phyloP scores from a whole-genome alignment of 192 early-diverging fungal species.

The Coemansia sp. region DNA sequence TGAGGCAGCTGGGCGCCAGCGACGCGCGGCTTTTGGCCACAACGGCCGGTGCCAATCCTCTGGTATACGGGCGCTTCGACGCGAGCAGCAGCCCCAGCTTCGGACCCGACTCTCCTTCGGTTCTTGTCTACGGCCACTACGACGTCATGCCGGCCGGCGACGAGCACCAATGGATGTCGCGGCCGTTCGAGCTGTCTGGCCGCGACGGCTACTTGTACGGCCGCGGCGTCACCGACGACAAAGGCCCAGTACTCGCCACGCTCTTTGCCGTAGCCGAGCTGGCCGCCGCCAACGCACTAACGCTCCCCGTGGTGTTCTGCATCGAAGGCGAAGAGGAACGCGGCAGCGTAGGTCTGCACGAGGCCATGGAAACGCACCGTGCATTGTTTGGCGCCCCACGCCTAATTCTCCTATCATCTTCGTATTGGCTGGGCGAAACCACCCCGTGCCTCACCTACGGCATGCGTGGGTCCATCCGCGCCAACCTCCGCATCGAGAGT shows the following conservation, averaged over 20 bases:
- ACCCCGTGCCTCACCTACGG: constrained; percentile 79
- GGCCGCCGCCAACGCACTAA: constrained; percentile 57
- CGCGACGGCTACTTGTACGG: constrained; percentile 75
- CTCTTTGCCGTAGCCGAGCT: constrained; percentile 73
- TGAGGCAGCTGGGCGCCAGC: constrained; percentile 66
- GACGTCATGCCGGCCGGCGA: constrained; percentile 77
- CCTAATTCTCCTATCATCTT: constrained; percentile 59
- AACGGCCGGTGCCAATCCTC: constrained; percentile 62
- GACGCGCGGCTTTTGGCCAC: constrained; percentile 62
- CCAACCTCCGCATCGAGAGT: constrained; percentile 57
- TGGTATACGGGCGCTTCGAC: constrained; percentile 67
- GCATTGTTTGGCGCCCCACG: constrained; percentile 32
- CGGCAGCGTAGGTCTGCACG: constrained; percentile 67
- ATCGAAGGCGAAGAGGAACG: constrained; percentile 82
- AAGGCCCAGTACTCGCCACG: constrained; percentile 73
- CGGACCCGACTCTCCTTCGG: constrained; percentile 37
- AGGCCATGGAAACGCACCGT: constrained; percentile 56
- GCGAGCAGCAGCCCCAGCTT: constrained; percentile 16
- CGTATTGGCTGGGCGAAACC: constrained; percentile 78
- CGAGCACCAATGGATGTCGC: constrained; percentile 61
- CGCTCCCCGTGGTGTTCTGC: constrained; percentile 69
- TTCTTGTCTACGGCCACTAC: constrained; percentile 79
- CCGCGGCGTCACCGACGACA: constrained; percentile 79
- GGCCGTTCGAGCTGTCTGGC: constrained; percentile 66
- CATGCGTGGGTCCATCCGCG: constrained; percentile 71